A percentile compares a stretch with the other conserved stretches of the same genome.
phyloP scores from a whole-genome alignment of 2,329 filamentous ascomycete genomes.

The Fusarium compactum region DNA sequence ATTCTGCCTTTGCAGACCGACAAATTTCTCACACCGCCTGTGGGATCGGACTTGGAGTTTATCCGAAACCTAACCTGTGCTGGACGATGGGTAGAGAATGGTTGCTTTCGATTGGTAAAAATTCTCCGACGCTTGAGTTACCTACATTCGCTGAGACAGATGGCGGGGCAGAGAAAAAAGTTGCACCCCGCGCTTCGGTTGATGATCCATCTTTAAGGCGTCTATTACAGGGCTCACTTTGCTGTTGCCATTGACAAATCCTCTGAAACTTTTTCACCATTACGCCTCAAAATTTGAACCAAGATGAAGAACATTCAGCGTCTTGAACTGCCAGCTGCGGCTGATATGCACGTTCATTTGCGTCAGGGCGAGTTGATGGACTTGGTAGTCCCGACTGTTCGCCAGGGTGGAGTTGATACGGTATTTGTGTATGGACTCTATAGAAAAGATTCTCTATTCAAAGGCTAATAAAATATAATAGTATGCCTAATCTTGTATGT shows the following conservation, averaged over 20 bases:
- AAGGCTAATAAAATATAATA: constrained; percentile 39
- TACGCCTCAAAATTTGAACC: neutral
- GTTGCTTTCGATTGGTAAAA: constrained; percentile 32
- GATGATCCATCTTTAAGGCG: constrained; percentile 4
- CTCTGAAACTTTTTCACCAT: neutral
- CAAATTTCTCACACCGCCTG: constrained; percentile 58
- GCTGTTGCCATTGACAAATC: neutral
- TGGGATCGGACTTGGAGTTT: constrained; percentile 41
- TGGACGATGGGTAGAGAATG: neutral
- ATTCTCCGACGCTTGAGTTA: constrained; percentile 8
- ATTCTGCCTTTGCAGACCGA: constrained; percentile 58
- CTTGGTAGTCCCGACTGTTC: constrained; percentile 63
- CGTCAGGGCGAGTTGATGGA: constrained; percentile 75
- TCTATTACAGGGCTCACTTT: constrained; percentile 6
- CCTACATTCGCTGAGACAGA: constrained; percentile 8
- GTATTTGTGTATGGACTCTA: constrained; percentile 61
- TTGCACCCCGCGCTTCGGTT: constrained; percentile 21
- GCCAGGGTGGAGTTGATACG: constrained; percentile 73
- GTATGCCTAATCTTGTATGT: constrained; percentile 71
- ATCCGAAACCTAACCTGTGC: constrained; percentile 26
- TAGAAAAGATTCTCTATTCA: constrained; percentile 25
- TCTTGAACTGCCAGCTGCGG: constrained; percentile 70
- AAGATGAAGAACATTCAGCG: constrained; percentile 46
- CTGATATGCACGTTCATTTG: constrained; percentile 79
- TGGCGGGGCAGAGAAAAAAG: constrained; percentile 35